These are phyloP conservation scores for Ochromonas danica DNA, from an alignment of 108 stramenopile genomes.

Conservation along the genomic window DNA sequence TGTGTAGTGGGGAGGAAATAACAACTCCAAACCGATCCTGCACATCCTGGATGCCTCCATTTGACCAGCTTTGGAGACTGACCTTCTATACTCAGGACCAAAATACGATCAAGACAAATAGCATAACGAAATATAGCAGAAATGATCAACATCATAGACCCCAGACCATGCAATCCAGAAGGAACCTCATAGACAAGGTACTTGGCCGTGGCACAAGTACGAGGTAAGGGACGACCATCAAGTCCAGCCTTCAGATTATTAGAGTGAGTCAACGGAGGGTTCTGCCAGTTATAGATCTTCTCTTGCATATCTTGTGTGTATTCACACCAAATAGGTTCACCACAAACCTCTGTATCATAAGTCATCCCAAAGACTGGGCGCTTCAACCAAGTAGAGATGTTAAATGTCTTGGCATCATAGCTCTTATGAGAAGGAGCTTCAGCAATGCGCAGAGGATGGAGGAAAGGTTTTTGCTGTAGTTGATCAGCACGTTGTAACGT, in stretches of 20 bases:
- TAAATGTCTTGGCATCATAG: neutral
- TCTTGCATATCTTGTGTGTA: neutral
- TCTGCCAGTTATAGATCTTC: neutral
- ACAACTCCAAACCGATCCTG: neutral
- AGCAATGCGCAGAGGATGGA: too few relatives aligned
- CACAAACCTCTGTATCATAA: neutral
- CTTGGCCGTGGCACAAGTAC: conserved; percentile 17
- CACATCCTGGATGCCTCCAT: conserved; percentile 8
- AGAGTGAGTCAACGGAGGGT: neutral
- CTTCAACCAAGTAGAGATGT: neutral
- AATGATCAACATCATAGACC: neutral
- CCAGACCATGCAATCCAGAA: conserved; percentile 2
- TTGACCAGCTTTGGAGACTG: neutral
- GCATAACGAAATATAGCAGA: conserved; percentile 11
- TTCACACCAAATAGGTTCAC: neutral
- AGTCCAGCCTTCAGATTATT: neutral
- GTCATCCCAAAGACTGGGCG: neutral
- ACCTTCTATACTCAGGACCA: neutral
- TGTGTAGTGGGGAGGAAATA: neutral
- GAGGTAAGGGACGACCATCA: neutral
- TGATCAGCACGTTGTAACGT: too few relatives aligned
- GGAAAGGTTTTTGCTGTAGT: too few relatives aligned
- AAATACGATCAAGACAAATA: conserved; percentile 9
- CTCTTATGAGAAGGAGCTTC: too few relatives aligned
- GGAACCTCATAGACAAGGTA: conserved; percentile 11